These are phyloP conservation scores for Diaporthe longicolla DNA, from an alignment of 2,329 filamentous ascomycete genomes.

Conservation along the genomic window DNA sequence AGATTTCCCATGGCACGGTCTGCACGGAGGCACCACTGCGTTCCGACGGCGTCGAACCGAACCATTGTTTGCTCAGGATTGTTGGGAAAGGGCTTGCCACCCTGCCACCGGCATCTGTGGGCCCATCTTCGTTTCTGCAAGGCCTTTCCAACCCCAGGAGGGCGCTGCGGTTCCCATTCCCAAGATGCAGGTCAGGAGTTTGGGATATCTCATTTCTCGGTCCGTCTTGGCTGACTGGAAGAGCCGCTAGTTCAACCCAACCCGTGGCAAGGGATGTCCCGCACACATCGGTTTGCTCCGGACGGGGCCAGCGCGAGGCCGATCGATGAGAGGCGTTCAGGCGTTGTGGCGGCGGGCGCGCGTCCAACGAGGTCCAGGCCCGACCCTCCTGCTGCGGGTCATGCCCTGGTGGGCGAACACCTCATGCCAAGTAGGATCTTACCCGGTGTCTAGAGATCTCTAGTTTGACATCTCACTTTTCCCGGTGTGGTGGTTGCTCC, in stretches of 20 bases:
- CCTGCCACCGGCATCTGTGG: slow-evolving; percentile 10
- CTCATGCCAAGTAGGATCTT: slow-evolving; percentile 1
- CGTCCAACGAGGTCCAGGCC: slow-evolving; percentile 10
- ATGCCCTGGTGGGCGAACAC: neutral
- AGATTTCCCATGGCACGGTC: neutral
- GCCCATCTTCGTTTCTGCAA: neutral
- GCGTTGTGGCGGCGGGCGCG: slow-evolving; percentile 2
- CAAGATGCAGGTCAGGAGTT: neutral
- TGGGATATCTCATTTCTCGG: neutral
- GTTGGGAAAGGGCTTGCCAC: slow-evolving; percentile 15
- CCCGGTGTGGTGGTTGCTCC: neutral
- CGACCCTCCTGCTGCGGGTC: slow-evolving; percentile 16
- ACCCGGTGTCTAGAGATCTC: slow-evolving; percentile 3
- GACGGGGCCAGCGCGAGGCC: slow-evolving; percentile 14
- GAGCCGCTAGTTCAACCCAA: slow-evolving; percentile 11
- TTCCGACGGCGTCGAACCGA: neutral
- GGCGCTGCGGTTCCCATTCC: neutral
- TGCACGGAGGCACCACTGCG: neutral
- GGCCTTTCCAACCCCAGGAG: neutral
- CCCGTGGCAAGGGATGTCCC: slow-evolving; percentile 27
- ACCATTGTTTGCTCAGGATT: neutral
- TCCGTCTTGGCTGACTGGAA: neutral
- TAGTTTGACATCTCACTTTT: slow-evolving; percentile 9
- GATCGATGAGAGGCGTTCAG: slow-evolving; percentile 16
- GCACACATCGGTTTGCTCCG: slow-evolving; percentile 28